Percentiles rank a stretch among this genome's conserved stretches.
Conservation (phyloP, 1,284 basidiomycete species). For the Fomitopsis schrenkii region DNA sequence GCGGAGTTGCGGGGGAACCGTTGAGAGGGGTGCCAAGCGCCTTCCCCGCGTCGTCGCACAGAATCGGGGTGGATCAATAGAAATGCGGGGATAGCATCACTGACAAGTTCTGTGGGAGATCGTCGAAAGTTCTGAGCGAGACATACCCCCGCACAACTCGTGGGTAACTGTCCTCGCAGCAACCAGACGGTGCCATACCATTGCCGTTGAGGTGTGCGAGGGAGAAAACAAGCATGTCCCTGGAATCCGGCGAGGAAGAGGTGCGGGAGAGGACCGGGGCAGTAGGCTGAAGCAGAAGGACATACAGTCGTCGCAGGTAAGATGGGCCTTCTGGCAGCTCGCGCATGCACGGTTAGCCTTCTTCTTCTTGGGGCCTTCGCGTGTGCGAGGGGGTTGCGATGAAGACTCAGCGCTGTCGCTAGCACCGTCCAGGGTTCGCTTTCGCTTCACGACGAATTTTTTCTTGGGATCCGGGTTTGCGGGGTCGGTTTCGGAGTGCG, state of each 20-base stretch:
- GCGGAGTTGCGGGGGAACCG: too few species aligned
- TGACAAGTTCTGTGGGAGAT: too few species aligned
- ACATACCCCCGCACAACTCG: too few species aligned
- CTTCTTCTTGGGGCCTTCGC: constrained; percentile 83
- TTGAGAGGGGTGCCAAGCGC: too few species aligned
- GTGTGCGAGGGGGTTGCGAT: constrained; percentile 33
- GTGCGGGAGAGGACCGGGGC: not conserved
- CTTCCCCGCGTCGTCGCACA: too few species aligned
- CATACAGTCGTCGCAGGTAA: constrained; percentile 96
- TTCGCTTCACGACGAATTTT: constrained; percentile 33
- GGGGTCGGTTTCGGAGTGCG: constrained; percentile 18
- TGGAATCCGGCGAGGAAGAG: not conserved
- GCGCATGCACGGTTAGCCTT: constrained; percentile 92
- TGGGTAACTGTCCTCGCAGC: too few species aligned
- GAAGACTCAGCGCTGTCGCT: constrained; percentile 39
- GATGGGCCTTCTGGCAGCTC: constrained; percentile 93
- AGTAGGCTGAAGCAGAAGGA: constrained; percentile 8
- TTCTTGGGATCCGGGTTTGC: constrained; percentile 17
- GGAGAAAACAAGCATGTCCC: too few species aligned
- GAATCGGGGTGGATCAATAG: too few species aligned
- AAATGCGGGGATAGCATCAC: too few species aligned
- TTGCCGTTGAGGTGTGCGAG: too few species aligned
- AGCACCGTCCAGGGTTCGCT: constrained; percentile 48
- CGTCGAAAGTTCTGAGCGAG: too few species aligned
- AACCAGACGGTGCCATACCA: too few species aligned